Base-by-base conservation (phyloP, 192 early-diverging fungal genomes). In the Podila epicladia region DNA sequence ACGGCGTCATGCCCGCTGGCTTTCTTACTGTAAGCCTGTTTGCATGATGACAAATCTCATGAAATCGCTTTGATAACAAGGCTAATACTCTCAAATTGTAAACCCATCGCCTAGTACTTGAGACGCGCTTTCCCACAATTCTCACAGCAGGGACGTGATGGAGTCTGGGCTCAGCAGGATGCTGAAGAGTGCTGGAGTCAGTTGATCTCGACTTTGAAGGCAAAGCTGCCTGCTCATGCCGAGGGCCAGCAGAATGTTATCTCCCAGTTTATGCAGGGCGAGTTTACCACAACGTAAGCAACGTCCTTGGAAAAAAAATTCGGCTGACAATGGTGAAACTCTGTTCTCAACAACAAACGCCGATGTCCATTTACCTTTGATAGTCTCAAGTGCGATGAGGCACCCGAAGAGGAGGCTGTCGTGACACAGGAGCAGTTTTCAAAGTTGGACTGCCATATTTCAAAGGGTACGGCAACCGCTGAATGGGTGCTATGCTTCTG, bases 111-210 rank as follows among this genome's bases (percentile, higher is more conserved):
- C 32, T 69, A 90, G 84, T 84, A 92, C 51, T 82, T 99, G 53
- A 90, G 96, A 22, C 84, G 85, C 41, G 88, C 87, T 8, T 98
- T 91, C 68, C 97, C 96, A 51, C 94, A 96, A 82, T 99, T 97
- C 82, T 91, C 87, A 9, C 94, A 98, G 79, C 86, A 85, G 71
- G 93, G 95, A 53, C 85, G 86, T 48, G 85, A 87, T 26, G 91
- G 90, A 35, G 83, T 87, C 5, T 96, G 85, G 74, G 88, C 92
- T 84, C 98, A 99, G 84, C 98, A 99, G 83, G 98, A 99, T 80
- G 98, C 98, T 2, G 97, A 99, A 79, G 98, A 99, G 75, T 98
- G 94, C 84, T 99, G 96, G 97, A 92, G 91, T 73, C 89, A 97
- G 79, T 75, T 99, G 31, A 77, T 99, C 20, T 88, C 91, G 1